Percentiles rank a stretch among this genome's conserved stretches.
These are phyloP conservation scores for Ogataea zsoltii DNA, from an alignment of 805 yeast genomes.

Conservation along the genomic window DNA sequence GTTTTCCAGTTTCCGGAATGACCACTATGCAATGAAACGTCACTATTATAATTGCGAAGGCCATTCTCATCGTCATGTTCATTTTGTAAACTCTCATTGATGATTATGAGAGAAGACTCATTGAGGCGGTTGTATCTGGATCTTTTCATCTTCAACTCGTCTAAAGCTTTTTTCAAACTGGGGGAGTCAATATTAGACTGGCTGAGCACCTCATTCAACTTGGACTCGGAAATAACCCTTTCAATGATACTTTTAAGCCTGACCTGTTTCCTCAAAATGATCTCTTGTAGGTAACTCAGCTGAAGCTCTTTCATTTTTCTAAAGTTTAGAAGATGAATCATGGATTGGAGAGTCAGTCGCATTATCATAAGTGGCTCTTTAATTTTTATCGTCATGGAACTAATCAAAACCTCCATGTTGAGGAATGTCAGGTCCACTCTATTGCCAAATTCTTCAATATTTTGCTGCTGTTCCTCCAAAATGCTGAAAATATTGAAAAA, in stretches of 20 bases:
- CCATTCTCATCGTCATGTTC: constrained; percentile 14
- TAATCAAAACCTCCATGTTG: constrained; percentile 46
- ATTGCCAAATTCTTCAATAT: constrained; percentile 54
- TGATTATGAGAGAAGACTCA: constrained; percentile 20
- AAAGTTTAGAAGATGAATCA: constrained; percentile 47
- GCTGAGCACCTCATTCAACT: constrained; percentile 28
- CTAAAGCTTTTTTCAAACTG: constrained; percentile 33
- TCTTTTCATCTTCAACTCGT: constrained; percentile 22
- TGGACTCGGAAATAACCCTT: constrained; percentile 24
- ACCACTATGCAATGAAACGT: constrained; percentile 9
- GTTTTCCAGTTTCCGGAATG: constrained; percentile 22
- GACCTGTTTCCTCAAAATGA: constrained; percentile 39
- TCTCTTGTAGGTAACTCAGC: constrained; percentile 42
- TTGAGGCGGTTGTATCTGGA: constrained; percentile 11
- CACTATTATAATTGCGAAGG: constrained; percentile 8
- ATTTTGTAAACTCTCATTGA: constrained; percentile 11
- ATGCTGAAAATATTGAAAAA: constrained; percentile 56
- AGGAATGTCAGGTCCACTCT: constrained; percentile 51
- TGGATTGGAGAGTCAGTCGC: constrained; percentile 43
- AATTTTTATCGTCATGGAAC: constrained; percentile 41
- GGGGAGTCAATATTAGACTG: constrained; percentile 32
- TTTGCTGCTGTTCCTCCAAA: constrained; percentile 36
- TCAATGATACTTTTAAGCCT: constrained; percentile 30
- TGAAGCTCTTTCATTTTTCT: constrained; percentile 55
- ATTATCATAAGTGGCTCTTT: constrained; percentile 54